Evolutionary conservation across 441 rosid genomes (phyloP), one percentile per base, ranked within the genome.

Genomic region (Syzygium syzygioides): DNA sequence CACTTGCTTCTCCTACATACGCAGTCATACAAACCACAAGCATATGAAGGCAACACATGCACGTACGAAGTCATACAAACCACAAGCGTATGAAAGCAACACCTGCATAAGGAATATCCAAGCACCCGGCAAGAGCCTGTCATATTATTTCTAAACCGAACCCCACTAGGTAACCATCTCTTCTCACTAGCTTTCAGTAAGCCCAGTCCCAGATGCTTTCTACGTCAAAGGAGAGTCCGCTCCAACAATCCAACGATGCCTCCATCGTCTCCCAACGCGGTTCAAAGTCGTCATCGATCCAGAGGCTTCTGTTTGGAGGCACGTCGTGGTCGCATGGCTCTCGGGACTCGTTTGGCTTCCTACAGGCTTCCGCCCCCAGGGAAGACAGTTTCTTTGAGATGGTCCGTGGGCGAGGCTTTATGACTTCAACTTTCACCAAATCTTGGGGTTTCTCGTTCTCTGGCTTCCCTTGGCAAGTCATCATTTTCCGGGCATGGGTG

Each of bases 401-500:
- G 41, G 45, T 64, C n/a, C 64, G 79, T 53, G 91, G 91, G 34
- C 85, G 79, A 85, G 92, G 92, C 89, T 88, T 95, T 17, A 94
- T 59, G 59, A 92, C 90, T 26, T 89, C 86, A 10, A 80, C 85
- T 89, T 89, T 92, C 15, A 52, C 28, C 23, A 86, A 60, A 19
- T 53, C 85, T 56, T 18, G 9, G 84, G 59, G 41, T 34, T 86
- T 41, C 30, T 55, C 7, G 15, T 12, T 59, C 64, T 59, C 1
- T 6, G 7, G 64, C 30, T 79, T 32, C 85, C 53, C 55, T 45
- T 20, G 41, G 85, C 4, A 80, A 34, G n/a, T 55, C 88, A 2
- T 25, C 83, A 41, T 91, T 91, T 92, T 95, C 57, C 86, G 30
- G 18, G 89, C 55, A 50, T 91, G 93, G 6, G 94, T 83, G 90